Conservation (phyloP, 139 green algal species). For the Chlamydomonas incerta region DNA sequence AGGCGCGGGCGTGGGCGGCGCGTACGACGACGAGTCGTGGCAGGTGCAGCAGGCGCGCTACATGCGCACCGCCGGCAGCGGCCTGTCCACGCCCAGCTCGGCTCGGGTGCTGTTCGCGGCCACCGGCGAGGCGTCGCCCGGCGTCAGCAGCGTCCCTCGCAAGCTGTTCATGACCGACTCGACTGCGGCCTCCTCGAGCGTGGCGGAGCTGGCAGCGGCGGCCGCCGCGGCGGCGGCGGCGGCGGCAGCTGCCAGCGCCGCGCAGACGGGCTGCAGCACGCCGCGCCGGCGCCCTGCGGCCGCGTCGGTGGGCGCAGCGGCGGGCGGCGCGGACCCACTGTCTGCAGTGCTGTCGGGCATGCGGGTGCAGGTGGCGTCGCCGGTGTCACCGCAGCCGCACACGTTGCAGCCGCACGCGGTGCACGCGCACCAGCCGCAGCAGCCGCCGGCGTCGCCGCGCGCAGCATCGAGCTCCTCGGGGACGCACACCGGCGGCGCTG, state of each 20-base stretch:
- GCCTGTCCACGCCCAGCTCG: background rate
- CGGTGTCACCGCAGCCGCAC: slow-evolving; percentile 14
- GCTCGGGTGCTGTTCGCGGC: background rate
- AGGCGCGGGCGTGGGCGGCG: background rate
- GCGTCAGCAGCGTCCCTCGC: background rate
- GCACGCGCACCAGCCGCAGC: background rate
- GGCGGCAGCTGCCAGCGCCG: background rate
- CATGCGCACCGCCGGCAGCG: background rate
- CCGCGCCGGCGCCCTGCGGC: background rate
- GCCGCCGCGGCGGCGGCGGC: background rate
- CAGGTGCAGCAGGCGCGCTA: background rate
- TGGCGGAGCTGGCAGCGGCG: background rate
- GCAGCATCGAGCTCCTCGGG: no score
- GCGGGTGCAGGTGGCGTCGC: slow-evolving; percentile 30
- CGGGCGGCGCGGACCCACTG: slow-evolving; percentile 13
- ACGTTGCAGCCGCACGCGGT: no score
- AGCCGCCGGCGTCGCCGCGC: background rate
- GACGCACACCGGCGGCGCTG: no score
- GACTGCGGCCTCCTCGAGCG: no score
- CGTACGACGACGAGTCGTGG: background rate
- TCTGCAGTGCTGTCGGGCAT: background rate
- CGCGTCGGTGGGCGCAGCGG: no score
- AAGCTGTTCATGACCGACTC: background rate
- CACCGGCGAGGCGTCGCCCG: no score
- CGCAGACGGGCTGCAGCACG: background rate